Evolutionary conservation across 805 yeast genomes (phyloP).

Genomic region (Lipomyces lipofer): DNA sequence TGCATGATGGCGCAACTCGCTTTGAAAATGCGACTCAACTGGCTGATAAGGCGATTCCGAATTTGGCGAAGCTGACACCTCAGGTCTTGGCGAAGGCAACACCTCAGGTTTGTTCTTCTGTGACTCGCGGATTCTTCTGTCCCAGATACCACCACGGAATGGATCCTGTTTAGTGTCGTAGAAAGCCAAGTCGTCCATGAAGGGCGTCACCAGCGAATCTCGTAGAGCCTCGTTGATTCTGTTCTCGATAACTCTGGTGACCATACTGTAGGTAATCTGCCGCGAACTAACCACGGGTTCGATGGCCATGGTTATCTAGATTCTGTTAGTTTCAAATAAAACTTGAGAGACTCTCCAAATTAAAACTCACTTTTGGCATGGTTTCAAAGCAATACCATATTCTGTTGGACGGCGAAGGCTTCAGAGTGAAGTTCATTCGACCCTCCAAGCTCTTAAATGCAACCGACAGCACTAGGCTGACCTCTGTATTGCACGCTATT

Average conservation of each 20-base stretch:
- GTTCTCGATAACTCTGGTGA: constrained; percentile 77
- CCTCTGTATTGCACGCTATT: constrained; percentile 45
- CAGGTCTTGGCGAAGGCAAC: background rate
- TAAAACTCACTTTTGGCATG: constrained; percentile 57
- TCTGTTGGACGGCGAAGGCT: constrained; percentile 89
- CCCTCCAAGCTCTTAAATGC: constrained; percentile 72
- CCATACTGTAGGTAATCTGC: constrained; percentile 71
- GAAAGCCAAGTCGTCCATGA: constrained; percentile 83
- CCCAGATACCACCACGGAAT: constrained; percentile 95
- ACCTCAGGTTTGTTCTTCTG: no score
- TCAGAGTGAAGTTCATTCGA: constrained; percentile 63
- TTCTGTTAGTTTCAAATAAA: background rate
- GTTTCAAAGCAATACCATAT: constrained; percentile 85
- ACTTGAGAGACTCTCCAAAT: background rate
- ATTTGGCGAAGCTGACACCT: background rate
- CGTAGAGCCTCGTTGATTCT: constrained; percentile 68
- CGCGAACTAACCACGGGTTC: constrained; percentile 92
- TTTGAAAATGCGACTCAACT: background rate
- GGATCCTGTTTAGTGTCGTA: constrained; percentile 65
- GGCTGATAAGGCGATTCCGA: constrained; percentile 3
- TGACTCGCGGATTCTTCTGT: constrained; percentile 33
- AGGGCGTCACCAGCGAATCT: constrained; percentile 80
- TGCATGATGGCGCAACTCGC: constrained; percentile 12
- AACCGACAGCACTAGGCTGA: constrained; percentile 69
- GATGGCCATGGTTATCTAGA: constrained; percentile 41